Evolutionary conservation across 139 green algal species (phyloP).

Genomic region (Micractinium conductrix): DNA sequence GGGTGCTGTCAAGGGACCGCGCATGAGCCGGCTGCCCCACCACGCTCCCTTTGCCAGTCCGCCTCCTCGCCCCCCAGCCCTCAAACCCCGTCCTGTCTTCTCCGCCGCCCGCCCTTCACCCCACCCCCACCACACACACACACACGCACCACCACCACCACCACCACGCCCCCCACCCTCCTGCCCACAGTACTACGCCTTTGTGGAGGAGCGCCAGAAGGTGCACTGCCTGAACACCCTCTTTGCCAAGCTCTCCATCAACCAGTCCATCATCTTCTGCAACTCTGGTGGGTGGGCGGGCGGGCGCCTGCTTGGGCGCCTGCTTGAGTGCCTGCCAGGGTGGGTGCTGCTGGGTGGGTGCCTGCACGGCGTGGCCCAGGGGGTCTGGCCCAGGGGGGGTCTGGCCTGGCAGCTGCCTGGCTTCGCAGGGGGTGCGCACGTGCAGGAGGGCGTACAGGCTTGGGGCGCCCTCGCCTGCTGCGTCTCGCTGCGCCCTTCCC

Average conservation of each 20-base stretch:
- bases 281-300: constrained; percentile 94
- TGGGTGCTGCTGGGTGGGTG: background rate
- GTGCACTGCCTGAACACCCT: constrained; percentile 94
- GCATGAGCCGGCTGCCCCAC: too few species aligned
- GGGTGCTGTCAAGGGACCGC: too few species aligned
- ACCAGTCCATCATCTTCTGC: constrained; percentile 99
- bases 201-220: constrained; percentile 99
- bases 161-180: background rate
- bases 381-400: too few species aligned
- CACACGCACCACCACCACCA: too few species aligned
- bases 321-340: background rate
- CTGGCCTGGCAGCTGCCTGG: too few species aligned
- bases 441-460: too few species aligned
- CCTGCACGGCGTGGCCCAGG: too few species aligned
- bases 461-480: background rate
- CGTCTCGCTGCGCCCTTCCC: background rate
- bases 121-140: too few species aligned
- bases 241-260: constrained; percentile 89
- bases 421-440: too few species aligned
- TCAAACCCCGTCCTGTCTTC: background rate
- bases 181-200: constrained; percentile 96
- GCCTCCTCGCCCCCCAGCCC: too few species aligned
- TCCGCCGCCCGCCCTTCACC: too few species aligned
- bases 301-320: background rate
- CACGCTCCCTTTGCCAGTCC: too few species aligned